phyloP scores from a whole-genome alignment of 768 basidiomycete species.

The Mycena galopus region DNA sequence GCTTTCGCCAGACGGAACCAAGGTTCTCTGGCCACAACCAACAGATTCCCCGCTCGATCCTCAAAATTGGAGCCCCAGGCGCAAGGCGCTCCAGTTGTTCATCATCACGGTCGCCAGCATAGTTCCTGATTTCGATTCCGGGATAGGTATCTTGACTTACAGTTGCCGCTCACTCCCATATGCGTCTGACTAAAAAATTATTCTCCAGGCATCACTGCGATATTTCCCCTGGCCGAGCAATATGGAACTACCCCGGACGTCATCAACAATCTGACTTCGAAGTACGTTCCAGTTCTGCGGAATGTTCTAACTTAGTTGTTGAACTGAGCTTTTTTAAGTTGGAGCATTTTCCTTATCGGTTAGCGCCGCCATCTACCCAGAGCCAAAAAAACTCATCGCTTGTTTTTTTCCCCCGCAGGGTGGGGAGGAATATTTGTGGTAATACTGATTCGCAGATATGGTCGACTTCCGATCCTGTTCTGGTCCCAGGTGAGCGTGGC shows the following conservation, averaged over 20 bases:
- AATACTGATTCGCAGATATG: conserved; percentile 60
- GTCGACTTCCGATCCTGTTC: conserved; percentile 37
- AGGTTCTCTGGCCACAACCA: conserved; percentile 47
- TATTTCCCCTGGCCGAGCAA: conserved; percentile 66
- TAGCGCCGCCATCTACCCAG: conserved; percentile 3
- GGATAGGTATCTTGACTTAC: conserved; percentile 56
- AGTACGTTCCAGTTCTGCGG: conserved; percentile 37
- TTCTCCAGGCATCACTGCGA: conserved; percentile 62
- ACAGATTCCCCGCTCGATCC: conserved; percentile 46
- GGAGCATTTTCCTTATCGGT: conserved; percentile 76
- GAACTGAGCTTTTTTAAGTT: conserved; percentile 49
- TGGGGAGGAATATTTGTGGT: neutral
- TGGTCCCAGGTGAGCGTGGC: too few species aligned
- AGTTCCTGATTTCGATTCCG: conserved; percentile 70
- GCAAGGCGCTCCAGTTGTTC: conserved; percentile 62
- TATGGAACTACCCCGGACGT: conserved; percentile 61
- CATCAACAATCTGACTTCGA: conserved; percentile 70
- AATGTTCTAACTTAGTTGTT: too few species aligned
- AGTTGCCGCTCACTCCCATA: neutral
- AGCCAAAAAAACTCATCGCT: neutral
- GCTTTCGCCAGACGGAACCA: neutral
- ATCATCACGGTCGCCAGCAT: conserved; percentile 61
- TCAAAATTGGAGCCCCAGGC: conserved; percentile 61
- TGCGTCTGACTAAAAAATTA: neutral
- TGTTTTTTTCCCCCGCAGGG: conserved; percentile 7